Base-by-base conservation (phyloP, 2,329 filamentous ascomycete genomes). In the Didymella keratinophila region DNA sequence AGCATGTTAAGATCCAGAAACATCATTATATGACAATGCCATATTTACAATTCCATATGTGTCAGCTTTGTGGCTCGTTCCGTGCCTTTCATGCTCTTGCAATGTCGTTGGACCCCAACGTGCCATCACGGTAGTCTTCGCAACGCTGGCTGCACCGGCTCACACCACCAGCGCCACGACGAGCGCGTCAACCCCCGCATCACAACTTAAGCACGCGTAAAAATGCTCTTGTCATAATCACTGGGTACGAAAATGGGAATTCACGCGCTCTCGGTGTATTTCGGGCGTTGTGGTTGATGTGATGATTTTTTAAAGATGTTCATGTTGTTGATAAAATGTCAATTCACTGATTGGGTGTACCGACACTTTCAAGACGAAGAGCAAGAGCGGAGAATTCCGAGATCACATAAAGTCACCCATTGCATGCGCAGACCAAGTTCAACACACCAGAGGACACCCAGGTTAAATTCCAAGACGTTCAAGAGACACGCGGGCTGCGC, bases 301-400 rank as follows among this genome's bases (percentile, higher is more conserved):
- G 12, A 16, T 51, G 41, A 46, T 46, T 58, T 58, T 58, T 51
- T n/a, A 12, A 41, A 28, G 1, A 34, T 28, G 34, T 42, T 46
- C 3, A 45, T 36, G 41, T 34, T 12, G 3, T 12, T 16, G 2
- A 9, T 14, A 1, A 46, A 53, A 46, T 42, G 30, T 0, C 23
- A 0, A 14, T 16, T n/a, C 4, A 11, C 39, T 1, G 42, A 27
- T n/a, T 3, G 1, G 9, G 2, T 18, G 16, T 4, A 16, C 1
- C 1, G 2, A 9, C 6, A 45, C 16, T 16, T 41, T 25, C 18
- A 23, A 5, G 8, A n/a, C 10, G 1, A 30, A 34, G 1, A 39
- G 18, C 4, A n/a, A 36, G 5, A 21, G 16, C 18, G 3, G 27
- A 32, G 4, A 34, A n/a, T 12, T 12, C 6, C 23, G n/a, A 42